Evolutionary conservation across 2,329 filamentous ascomycete genomes (phyloP).

Genomic region (Calonectria leucothoes): DNA sequence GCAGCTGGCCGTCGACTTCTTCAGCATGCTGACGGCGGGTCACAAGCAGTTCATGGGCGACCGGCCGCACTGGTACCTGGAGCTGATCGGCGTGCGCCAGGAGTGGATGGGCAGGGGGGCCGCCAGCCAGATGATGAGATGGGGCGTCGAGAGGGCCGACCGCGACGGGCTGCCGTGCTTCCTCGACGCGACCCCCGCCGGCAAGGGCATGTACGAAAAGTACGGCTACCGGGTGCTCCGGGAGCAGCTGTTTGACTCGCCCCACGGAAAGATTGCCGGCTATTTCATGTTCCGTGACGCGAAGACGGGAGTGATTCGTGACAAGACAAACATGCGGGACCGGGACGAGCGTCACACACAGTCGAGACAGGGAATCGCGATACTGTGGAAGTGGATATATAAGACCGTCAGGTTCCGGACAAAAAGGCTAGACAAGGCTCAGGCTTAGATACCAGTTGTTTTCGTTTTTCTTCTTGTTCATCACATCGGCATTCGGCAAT

Average conservation of each 20-base stretch:
- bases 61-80: conserved; percentile 61
- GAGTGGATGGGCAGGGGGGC: conserved; percentile 59
- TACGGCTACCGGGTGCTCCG: conserved; percentile 58
- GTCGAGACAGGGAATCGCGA: neutral
- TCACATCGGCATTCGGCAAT: neutral
- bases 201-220: conserved; percentile 59
- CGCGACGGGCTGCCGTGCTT: conserved; percentile 56
- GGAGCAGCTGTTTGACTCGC: conserved; percentile 46
- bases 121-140: conserved; percentile 56
- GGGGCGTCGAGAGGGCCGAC: conserved; percentile 61
- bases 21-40: conserved; percentile 48
- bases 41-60: conserved; percentile 53
- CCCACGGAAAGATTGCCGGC: conserved; percentile 47
- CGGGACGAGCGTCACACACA: neutral
- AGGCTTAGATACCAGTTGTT: neutral
- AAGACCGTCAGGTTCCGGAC: neutral
- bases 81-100: conserved; percentile 57
- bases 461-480: neutral
- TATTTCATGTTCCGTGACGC: conserved; percentile 50
- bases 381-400: neutral
- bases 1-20: conserved; percentile 53
- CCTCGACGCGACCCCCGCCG: conserved; percentile 62
- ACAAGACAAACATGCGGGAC: neutral
- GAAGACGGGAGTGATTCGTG: conserved; percentile 15
- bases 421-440: neutral